Percentiles rank a stretch among this genome's conserved stretches.
phyloP scores from a whole-genome alignment of 306 rosid species.

The Delonix regia region DNA sequence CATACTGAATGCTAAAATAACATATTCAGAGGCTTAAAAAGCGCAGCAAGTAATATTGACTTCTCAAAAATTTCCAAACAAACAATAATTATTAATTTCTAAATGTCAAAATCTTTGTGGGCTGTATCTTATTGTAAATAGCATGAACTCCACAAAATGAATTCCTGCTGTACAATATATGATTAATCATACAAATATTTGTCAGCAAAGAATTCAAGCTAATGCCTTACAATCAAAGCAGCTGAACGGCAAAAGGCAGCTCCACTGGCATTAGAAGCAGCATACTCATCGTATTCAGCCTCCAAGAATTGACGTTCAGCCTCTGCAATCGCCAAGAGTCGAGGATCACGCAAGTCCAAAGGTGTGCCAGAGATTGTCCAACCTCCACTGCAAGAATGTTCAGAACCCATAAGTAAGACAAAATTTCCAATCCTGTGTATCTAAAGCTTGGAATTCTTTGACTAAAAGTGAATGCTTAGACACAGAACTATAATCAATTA shows the following conservation, averaged over 20 bases:
- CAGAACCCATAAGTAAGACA: conserved; percentile 3
- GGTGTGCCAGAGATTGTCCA: conserved; percentile 99
- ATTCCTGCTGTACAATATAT: not conserved
- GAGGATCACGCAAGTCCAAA: conserved; percentile 93
- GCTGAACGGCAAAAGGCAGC: conserved; percentile 97
- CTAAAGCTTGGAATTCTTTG: not conserved
- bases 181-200: not conserved
- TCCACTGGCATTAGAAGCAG: conserved; percentile 85
- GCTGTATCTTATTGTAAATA: not conserved
- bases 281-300: conserved; percentile 92
- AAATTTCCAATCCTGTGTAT: not conserved
- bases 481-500: conserved; percentile 18
- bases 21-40: not conserved
- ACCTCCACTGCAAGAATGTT: conserved; percentile 55
- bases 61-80: not conserved
- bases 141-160: conserved; percentile 13
- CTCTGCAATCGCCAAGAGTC: conserved; percentile 93
- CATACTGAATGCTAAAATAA: not conserved
- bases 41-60: conserved; percentile 3
- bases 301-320: conserved; percentile 91
- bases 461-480: not conserved
- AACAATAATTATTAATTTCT: not conserved
- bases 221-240: conserved; percentile 83
- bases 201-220: not conserved
- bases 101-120: not conserved